phyloP scores from a whole-genome alignment of 176 grass and related monocot genomes.

The Carex scoparia region DNA sequence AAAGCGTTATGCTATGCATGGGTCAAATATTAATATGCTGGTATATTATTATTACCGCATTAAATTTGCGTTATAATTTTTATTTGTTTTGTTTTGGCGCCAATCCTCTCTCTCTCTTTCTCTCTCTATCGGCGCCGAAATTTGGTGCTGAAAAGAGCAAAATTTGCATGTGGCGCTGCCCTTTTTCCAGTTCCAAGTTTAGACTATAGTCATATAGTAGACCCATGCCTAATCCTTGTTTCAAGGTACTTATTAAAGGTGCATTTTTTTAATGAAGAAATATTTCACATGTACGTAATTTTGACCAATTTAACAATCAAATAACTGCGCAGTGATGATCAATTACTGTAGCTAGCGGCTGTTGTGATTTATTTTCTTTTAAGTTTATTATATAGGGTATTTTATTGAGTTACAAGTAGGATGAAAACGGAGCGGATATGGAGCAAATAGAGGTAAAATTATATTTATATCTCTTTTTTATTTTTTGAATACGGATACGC shows the following conservation, averaged over 20 bases:
- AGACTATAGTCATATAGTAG: not conserved
- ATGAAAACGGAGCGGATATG: no score
- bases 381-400: not conserved
- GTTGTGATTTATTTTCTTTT: not conserved
- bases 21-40: not conserved
- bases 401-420: no score
- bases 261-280: not conserved
- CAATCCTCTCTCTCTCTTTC: conserved; percentile 17
- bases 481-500: no score
- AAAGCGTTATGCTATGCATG: not conserved
- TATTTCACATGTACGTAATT: not conserved
- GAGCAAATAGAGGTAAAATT: no score
- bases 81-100: conserved; percentile 5
- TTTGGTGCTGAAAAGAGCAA: conserved; percentile 12
- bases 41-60: not conserved
- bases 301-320: not conserved
- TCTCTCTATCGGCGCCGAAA: conserved; percentile 21
- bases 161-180: not conserved
- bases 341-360: not conserved
- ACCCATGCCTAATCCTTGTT: conserved; percentile 17
- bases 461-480: no score
- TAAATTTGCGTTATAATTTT: not conserved
- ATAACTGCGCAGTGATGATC: not conserved
- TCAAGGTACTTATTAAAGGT: not conserved
- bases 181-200: conserved; percentile 29